phyloP scores from a whole-genome alignment of 2,329 filamentous ascomycete species.

The Exophiala aquamarina region DNA sequence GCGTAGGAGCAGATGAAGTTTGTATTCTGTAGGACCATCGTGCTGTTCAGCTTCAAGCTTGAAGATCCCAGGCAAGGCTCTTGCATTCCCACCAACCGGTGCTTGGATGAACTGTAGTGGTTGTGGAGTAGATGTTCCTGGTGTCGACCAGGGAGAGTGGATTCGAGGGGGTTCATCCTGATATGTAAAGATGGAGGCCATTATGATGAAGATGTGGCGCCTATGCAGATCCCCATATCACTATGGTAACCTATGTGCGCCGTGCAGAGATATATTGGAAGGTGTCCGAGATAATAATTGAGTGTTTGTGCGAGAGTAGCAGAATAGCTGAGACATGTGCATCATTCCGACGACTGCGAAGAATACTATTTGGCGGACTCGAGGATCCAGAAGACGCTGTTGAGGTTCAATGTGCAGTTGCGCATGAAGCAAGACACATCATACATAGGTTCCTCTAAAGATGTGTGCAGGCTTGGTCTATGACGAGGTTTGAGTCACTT shows the following conservation, averaged over 20 bases:
- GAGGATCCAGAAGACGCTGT: neutral
- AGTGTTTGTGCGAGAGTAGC: slow-evolving; percentile 52
- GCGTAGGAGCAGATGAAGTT: slow-evolving; percentile 82
- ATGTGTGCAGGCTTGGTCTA: too few species aligned
- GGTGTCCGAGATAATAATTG: slow-evolving; percentile 40
- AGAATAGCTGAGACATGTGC: slow-evolving; percentile 50
- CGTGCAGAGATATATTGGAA: slow-evolving; percentile 7
- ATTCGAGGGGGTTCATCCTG: slow-evolving; percentile 85
- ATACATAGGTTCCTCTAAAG: neutral
- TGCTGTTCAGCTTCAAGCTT: slow-evolving; percentile 88
- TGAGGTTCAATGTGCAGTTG: neutral
- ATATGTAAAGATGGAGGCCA: slow-evolving; percentile 96
- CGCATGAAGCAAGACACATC: slow-evolving; percentile 3
- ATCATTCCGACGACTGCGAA: slow-evolving; percentile 34
- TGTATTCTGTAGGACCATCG: slow-evolving; percentile 93
- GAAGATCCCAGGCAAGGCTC: slow-evolving; percentile 57
- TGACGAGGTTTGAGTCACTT: too few species aligned
- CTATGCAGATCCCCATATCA: slow-evolving; percentile 6
- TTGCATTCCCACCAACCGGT: slow-evolving; percentile 40
- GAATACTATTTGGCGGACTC: neutral
- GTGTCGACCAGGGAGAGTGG: slow-evolving; percentile 81
- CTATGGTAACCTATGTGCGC: slow-evolving; percentile 11
- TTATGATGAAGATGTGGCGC: slow-evolving; percentile 8
- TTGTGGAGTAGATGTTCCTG: slow-evolving; percentile 46
- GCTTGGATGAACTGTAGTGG: slow-evolving; percentile 27